Percentiles rank a stretch among this genome's conserved stretches.
Conservation (phyloP, 1,284 basidiomycete genomes). For the Bondarzewia mesenterica region DNA sequence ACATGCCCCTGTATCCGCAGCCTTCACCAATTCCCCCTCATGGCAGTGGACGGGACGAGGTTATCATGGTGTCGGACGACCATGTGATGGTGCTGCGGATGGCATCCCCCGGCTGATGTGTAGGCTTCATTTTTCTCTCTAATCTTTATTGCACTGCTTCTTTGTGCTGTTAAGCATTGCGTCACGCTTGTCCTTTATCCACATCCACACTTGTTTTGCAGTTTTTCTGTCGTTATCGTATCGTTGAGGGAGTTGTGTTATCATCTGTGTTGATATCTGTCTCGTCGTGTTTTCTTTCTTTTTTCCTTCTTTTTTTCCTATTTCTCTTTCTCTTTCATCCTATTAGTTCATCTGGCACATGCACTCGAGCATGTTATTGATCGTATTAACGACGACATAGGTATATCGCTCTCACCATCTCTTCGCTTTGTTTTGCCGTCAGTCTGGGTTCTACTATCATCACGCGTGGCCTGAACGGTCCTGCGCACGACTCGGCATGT, state of each 20-base stretch:
- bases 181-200: background rate
- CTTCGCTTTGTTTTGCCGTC: background rate
- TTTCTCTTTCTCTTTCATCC: background rate
- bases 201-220: background rate
- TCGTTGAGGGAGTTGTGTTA: too few relatives aligned
- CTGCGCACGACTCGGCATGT: background rate
- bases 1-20: slow-evolving; percentile 25
- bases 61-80: slow-evolving; percentile 75
- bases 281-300: background rate
- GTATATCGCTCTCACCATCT: background rate
- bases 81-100: slow-evolving; percentile 62
- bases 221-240: too few relatives aligned
- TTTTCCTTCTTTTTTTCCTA: background rate
- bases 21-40: slow-evolving; percentile 9
- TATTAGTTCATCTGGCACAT: background rate
- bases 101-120: slow-evolving; percentile 14
- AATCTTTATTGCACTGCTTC: background rate
- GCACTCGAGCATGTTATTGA: too few relatives aligned
- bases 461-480: background rate
- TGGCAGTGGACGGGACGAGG: slow-evolving; percentile 61
- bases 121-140: background rate
- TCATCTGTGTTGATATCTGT: background rate
- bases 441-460: background rate
- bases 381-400: background rate
- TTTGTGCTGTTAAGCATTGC: too few relatives aligned